Percentiles rank a stretch among this genome's conserved stretches.
Conservation (phyloP, 1,284 basidiomycete species). For the Pseudozyma flocculosa region DNA sequence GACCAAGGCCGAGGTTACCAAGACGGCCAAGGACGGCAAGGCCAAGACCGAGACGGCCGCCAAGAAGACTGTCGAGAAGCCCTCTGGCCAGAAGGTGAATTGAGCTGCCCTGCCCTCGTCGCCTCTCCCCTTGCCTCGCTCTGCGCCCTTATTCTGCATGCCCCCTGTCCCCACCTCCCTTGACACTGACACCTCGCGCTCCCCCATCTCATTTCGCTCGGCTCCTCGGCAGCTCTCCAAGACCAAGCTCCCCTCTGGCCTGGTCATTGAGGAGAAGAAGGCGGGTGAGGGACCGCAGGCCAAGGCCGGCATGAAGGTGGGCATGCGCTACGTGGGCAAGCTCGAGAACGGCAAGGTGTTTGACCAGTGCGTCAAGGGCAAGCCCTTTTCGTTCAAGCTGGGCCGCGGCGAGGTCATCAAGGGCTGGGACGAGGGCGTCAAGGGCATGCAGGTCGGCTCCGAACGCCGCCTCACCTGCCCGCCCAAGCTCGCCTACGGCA, state of each 20-base stretch:
- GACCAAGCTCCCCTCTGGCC: constrained; percentile 69
- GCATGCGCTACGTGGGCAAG: constrained; percentile 89
- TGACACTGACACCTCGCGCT: not conserved
- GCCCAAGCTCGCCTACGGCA: constrained; percentile 63
- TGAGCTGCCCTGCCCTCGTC: too few relatives aligned
- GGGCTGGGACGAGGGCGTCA: constrained; percentile 84
- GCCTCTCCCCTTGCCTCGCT: not conserved
- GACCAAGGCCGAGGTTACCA: constrained; percentile 55
- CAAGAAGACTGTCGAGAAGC: constrained; percentile 38
- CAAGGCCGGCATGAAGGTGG: constrained; percentile 79
- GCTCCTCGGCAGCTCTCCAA: constrained; percentile 37
- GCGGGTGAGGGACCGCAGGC: constrained; percentile 77
- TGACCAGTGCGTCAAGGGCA: constrained; percentile 84
- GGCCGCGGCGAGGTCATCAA: constrained; percentile 90
- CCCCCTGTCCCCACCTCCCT: not conserved
- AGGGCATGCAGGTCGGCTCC: constrained; percentile 87
- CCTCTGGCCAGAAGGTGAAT: constrained; percentile 11
- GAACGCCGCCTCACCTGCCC: constrained; percentile 82
- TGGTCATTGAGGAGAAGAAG: constrained; percentile 77
- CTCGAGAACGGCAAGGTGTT: constrained; percentile 81
- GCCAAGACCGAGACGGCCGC: constrained; percentile 32
- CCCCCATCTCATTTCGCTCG: not conserved
- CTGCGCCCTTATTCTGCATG: not conserved
- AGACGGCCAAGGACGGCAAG: constrained; percentile 28
- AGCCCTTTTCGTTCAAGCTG: constrained; percentile 82